Evolutionary conservation across 495 filamentous ascomycete species (phyloP), one percentile per base, ranked within the genome.

Genomic region (Daldinia caldariorum): DNA sequence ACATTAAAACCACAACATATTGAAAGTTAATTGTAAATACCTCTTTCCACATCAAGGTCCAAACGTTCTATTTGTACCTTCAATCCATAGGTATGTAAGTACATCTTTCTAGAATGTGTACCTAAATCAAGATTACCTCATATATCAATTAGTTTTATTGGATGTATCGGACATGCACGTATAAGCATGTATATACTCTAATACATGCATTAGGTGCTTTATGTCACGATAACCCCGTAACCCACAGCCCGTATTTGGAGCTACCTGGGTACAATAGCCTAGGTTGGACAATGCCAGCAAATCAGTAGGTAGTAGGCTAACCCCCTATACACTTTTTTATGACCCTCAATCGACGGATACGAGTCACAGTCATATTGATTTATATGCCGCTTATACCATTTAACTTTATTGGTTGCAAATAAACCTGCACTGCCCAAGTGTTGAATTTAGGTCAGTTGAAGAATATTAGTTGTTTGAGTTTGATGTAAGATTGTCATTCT

Each of bases 321-420:
- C 49, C 49, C 49, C 29, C 6, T 47, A 47, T 16, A 32, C 31
- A 43, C 10, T 51, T 55, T 55, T 31, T 55, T 37, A 56, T 53
- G 14, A 14, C 3, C 26, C n/a, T 53, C 49, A 53, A 53, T 53
- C 12, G 22, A 26, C 49, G 49, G 49, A 53, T 53, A 53, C 49
- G 49, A 53, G 49, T 32, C 16, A 16, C 18, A 22, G 18, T 10
- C 43, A 47, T 47, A 22, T 47, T 47, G 18, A 22, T 16, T 16
- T 45, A 45, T 6, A 45, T 20, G 16, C 18, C 26, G 8, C 39
- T 45, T 20, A 20, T 45, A 20, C 6, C 16, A 10, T 45, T 45
- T 47, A 5, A 47, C 12, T 47, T 47, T 9, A 20, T 47, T 47
- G 18, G 18, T 16, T 47, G 20, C 8, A 3, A 47, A 22, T 47